Conservation (phyloP, 768 basidiomycete species). For the Psilocybe cyanescens region DNA sequence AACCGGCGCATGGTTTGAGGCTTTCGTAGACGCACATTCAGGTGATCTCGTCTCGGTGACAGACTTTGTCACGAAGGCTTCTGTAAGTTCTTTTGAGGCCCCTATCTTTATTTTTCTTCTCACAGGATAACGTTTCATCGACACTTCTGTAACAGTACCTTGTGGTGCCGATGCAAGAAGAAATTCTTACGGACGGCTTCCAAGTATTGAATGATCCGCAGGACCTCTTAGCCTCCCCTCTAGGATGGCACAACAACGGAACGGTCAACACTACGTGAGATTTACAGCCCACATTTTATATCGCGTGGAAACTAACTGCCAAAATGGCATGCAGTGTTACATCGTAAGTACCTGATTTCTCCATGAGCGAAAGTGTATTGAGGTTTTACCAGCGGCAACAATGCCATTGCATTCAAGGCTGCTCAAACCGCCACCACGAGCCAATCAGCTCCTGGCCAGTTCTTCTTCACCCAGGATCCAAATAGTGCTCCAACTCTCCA, state of each 20-base stretch:
- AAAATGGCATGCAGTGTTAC: conserved; percentile 7
- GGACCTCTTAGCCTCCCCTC: conserved; percentile 49
- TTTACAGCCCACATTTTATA: not conserved
- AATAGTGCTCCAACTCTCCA: conserved; percentile 30
- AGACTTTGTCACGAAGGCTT: conserved; percentile 54
- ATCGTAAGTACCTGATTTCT: conserved; percentile 8
- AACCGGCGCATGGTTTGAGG: conserved; percentile 57
- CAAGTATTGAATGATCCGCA: conserved; percentile 52
- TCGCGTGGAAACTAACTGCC: not conserved
- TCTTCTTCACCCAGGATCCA: conserved; percentile 40
- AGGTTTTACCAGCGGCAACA: conserved; percentile 34
- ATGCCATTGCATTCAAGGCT: conserved; percentile 38
- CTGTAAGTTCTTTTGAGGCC: conserved; percentile 31
- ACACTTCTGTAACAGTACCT: conserved; percentile 38
- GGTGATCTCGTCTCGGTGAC: conserved; percentile 55
- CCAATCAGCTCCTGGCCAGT: conserved; percentile 41
- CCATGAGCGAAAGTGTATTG: not conserved
- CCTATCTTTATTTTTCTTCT: not conserved
- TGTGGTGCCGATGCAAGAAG: conserved; percentile 23
- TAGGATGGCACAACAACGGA: conserved; percentile 42
- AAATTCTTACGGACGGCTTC: conserved; percentile 10
- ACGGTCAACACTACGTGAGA: conserved; percentile 15
- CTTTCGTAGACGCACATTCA: conserved; percentile 62
- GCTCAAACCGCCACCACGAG: conserved; percentile 29
- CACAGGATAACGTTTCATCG: not conserved